Conservation (phyloP, 148 eudicot genomes). For the Nepenthes mirabilis region DNA sequence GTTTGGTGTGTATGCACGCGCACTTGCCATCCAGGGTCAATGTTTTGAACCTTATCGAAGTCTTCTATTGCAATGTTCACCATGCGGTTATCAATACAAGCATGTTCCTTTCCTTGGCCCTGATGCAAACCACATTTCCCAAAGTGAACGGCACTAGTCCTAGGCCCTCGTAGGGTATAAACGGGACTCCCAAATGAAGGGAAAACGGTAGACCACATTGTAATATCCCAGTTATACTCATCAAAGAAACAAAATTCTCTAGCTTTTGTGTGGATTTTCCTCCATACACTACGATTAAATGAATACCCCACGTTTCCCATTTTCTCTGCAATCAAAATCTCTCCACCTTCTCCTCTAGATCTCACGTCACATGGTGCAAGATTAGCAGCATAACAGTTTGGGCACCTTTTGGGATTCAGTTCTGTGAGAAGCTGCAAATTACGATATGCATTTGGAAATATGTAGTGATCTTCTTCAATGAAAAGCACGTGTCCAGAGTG, state of each 20-base stretch:
- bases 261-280: conserved; percentile 64
- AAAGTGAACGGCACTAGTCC: conserved; percentile 85
- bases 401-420: conserved; percentile 62
- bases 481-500: conserved; percentile 72
- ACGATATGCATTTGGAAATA: conserved; percentile 79
- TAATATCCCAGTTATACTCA: conserved; percentile 97
- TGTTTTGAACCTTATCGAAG: conserved; percentile 43
- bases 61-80: conserved; percentile 46
- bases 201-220: conserved; percentile 92
- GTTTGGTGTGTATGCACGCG: conserved; percentile 38
- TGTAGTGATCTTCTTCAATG: conserved; percentile 90
- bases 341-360: conserved; percentile 60
- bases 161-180: conserved; percentile 71
- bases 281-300: conserved; percentile 76
- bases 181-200: conserved; percentile 88
- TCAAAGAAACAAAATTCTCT: conserved; percentile 68
- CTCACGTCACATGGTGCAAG: conserved; percentile 77
- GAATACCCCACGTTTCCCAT: conserved; percentile 93
- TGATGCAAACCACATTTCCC: conserved; percentile 97
- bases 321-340: conserved; percentile 59
- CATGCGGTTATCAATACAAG: conserved; percentile 55
- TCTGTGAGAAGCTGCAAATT: conserved; percentile 48
- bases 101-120: conserved; percentile 51
- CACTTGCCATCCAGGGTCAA: conserved; percentile 56
- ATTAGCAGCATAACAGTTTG: conserved; percentile 72